Base-by-base conservation (phyloP, 2,329 filamentous ascomycete species). In the Diaporthe longicolla region DNA sequence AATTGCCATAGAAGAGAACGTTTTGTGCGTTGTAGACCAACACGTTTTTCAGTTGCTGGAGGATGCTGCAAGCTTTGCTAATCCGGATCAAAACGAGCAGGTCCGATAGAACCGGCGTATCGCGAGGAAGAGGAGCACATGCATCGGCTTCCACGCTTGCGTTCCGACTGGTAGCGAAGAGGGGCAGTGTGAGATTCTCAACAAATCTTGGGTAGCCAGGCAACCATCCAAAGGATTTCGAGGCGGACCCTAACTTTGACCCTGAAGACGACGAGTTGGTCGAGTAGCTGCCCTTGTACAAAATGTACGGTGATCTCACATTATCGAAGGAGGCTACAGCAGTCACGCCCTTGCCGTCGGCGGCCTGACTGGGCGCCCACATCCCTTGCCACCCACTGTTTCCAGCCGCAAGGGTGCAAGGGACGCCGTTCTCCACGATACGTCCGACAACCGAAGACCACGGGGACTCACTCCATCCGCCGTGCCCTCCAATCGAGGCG, bases 51-150 rank as follows among this genome's bases (percentile, higher is more conserved):
- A 82, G 82, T 76, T 87, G 84, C 6, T 78, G 76, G 26, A 6
- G 35, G 40, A 63, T 37, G 10, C 45, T 48, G 37, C 74, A 75
- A 79, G 77, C 19, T 81, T 80, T 79, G 72, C 82, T 82, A 43
- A 81, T 80, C 7, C 81, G 82, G 48, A 87, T 79, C 4, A 87
- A 79, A 8, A 87, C 84, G 29, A 87, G 78, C 43, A 82, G 80
- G 7, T 80, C 76, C 5, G 82, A 81, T 19, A 88, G 80, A 76
- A 86, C 82, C 3, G 84, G 82, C 0, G 82, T 83, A 55, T 81
- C 77, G 17, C 81, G 80, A 0, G 85, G 82, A 11, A 85, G 79
- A 6, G 82, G 78, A 13, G 79, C 77, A 73, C 85, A 87, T 26
- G 81, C 84, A 71, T 87, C 82, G 43, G 70, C 73, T 24, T 63